A percentile compares a stretch with the other conserved stretches of the same genome.
phyloP scores from a whole-genome alignment of 768 basidiomycete species.

The Kwoniella dejecticola region DNA sequence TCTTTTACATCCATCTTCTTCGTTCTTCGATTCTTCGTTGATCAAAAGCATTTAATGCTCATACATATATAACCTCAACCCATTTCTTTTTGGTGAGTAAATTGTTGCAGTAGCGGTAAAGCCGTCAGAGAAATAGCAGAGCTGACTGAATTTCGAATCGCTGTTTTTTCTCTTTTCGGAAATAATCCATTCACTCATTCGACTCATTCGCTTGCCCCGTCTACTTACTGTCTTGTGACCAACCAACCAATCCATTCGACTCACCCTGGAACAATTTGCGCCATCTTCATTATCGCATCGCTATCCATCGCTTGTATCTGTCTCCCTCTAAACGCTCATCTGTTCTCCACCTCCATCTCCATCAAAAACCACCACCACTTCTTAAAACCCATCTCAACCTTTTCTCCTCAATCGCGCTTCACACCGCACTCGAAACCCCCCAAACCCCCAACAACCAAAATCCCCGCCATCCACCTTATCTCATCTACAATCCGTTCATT shows the following conservation, averaged over 20 bases:
- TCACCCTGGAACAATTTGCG: constrained; percentile 26
- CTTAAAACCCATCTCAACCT: constrained; percentile 1
- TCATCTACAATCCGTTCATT: no score
- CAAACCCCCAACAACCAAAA: no score
- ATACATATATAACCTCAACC: not conserved
- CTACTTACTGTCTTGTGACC: no score
- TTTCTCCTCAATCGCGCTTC: not conserved
- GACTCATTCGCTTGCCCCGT: constrained; percentile 1
- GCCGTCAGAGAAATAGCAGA: not conserved
- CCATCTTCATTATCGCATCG: constrained; percentile 12
- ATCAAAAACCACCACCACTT: not conserved
- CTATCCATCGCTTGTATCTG: not conserved
- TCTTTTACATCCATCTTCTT: not conserved
- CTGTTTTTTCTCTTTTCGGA: not conserved
- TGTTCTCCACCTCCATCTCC: not conserved
- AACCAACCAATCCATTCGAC: constrained; percentile 9
- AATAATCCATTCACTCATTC: not conserved
- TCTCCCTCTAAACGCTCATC: not conserved
- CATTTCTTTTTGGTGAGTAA: no score
- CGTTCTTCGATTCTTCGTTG: not conserved
- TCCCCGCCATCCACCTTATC: not conserved
- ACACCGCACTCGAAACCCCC: no score
- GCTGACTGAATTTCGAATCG: not conserved
- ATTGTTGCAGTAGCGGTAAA: not conserved
- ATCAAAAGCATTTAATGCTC: not conserved